Evolutionary conservation across 805 yeast genomes (phyloP), one percentile per base, ranked within the genome.

Genomic region (Zygosaccharomyces kombuchaensis): DNA sequence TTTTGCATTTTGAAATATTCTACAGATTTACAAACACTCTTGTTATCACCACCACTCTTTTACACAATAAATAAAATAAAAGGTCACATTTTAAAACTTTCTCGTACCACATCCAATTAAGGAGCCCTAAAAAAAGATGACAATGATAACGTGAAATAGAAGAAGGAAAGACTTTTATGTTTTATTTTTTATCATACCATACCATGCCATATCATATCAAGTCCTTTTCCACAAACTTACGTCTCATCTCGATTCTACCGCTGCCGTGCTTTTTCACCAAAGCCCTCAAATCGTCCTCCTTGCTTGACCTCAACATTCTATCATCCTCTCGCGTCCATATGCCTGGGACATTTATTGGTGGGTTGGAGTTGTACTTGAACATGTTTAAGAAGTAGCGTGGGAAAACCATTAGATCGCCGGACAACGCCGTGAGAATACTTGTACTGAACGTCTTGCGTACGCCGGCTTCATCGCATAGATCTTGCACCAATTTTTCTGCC

Each of bases 241-340:
- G 70, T 56, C 76, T 69, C 62, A 72, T 58, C 19, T 67, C 72
- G 44, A 72, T 64, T 58, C 75, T 65, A 36, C 65, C 70, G 13
- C 55, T 46, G 34, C 75, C 75, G 51, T 72, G 76, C 44, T 71
- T 62, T 45, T 61, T 63, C 16, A 56, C 59, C 46, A 72, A 48
- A 34, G 56, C 50, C 25, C 62, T 63, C 41, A 69, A 34, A 31
- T 68, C 68, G 2, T 65, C 69, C n/a, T 58, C 64, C 34, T 62
- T 64, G 19, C 59, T 62, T 21, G 60, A 47, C 41, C 59, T 66
- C 43, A 72, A 52, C 50, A 62, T 59, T 13, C 57, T 65, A 50
- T 73, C 76, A 59, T 73, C 75, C 38, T 68, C 71, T 22, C 64
- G 54, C 2, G 75, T 71, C 76, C 76, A 73, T 36, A 73, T 67